Evolutionary conservation across 2,329 filamentous ascomycete species (phyloP).

Genomic region (Akanthomyces muscarius): DNA sequence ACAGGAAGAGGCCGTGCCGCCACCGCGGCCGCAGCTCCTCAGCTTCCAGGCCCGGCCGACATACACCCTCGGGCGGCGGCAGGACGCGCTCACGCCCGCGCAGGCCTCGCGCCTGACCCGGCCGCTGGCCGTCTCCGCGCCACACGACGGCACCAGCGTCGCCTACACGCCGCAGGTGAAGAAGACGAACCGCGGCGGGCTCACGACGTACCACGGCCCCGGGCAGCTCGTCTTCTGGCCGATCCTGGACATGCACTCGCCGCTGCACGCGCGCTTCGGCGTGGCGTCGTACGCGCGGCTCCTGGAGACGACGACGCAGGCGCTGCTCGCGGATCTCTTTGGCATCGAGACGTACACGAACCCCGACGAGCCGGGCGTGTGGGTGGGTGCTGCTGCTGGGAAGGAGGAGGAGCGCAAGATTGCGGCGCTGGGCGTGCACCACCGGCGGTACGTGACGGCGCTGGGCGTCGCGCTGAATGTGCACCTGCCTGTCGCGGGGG

Average conservation of each 20-base stretch:
- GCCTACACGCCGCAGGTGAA: constrained; percentile 55
- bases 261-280: constrained; percentile 53
- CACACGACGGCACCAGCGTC: constrained; percentile 21
- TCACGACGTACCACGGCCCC: constrained; percentile 92
- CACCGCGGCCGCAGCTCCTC: constrained; percentile 61
- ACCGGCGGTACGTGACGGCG: constrained; percentile 75
- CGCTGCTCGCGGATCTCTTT: constrained; percentile 53
- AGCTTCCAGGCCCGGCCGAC: constrained; percentile 80
- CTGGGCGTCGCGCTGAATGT: constrained; percentile 82
- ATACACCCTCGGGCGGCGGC: constrained; percentile 86
- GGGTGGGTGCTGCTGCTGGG: constrained; percentile 44
- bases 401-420: constrained; percentile 64
- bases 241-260: constrained; percentile 70
- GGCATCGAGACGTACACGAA: constrained; percentile 55
- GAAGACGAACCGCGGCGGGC: constrained; percentile 75
- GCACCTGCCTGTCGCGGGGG: constrained; percentile 49
- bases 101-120: constrained; percentile 44
- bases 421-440: constrained; percentile 86
- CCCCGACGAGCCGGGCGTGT: constrained; percentile 81
- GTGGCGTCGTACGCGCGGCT: constrained; percentile 74
- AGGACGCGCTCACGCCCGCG: constrained; percentile 46
- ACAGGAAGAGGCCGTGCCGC: constrained; percentile 25
- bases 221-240: constrained; percentile 93
- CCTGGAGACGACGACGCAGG: constrained; percentile 72
- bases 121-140: constrained; percentile 33